A percentile compares a stretch with the other conserved stretches of the same genome.
phyloP scores from a whole-genome alignment of 305 asterid genomes.

The Plantago rigida region DNA sequence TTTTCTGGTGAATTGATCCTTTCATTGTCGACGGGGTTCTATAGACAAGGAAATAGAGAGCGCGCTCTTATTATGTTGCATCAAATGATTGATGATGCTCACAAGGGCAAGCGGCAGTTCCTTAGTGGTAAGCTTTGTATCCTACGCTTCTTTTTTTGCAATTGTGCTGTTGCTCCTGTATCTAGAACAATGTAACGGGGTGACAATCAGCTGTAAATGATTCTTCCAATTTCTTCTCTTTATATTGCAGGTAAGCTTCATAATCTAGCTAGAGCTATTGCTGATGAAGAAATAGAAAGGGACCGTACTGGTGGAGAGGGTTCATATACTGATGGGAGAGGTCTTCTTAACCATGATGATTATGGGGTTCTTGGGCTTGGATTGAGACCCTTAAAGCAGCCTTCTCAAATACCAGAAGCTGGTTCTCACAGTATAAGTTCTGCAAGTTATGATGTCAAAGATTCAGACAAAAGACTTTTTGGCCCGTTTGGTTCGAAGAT shows the following conservation, averaged over 20 bases:
- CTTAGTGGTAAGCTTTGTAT: constrained; percentile 59
- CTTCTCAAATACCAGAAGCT: constrained; percentile 37
- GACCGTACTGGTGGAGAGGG: constrained; percentile 54
- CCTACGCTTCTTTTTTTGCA: constrained; percentile 22
- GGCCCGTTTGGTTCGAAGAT: constrained; percentile 71
- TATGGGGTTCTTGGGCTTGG: constrained; percentile 86
- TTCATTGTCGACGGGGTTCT: constrained; percentile 53
- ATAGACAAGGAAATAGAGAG: constrained; percentile 78
- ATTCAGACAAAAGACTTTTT: constrained; percentile 63
- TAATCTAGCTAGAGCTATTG: constrained; percentile 92
- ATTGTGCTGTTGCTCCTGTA: constrained; percentile 16
- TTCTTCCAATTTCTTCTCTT: constrained; percentile 23
- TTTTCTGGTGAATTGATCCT: constrained; percentile 67
- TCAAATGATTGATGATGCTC: constrained; percentile 99
- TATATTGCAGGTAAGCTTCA: constrained; percentile 76
- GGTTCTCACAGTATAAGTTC: constrained; percentile 50
- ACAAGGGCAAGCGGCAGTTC: constrained; percentile 90
- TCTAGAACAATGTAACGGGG: constrained; percentile 16
- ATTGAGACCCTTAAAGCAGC: constrained; percentile 55
- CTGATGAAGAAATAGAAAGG: constrained; percentile 85
- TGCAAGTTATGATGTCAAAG: constrained; percentile 68
- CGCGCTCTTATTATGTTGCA: constrained; percentile 94
- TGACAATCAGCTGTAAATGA: constrained; percentile 15
- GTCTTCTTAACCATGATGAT: constrained; percentile 44
- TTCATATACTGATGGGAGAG: constrained; percentile 53